These are phyloP conservation scores for Cercospora brassicicola DNA, from an alignment of 2,329 filamentous ascomycete species.

Conservation along the genomic window DNA sequence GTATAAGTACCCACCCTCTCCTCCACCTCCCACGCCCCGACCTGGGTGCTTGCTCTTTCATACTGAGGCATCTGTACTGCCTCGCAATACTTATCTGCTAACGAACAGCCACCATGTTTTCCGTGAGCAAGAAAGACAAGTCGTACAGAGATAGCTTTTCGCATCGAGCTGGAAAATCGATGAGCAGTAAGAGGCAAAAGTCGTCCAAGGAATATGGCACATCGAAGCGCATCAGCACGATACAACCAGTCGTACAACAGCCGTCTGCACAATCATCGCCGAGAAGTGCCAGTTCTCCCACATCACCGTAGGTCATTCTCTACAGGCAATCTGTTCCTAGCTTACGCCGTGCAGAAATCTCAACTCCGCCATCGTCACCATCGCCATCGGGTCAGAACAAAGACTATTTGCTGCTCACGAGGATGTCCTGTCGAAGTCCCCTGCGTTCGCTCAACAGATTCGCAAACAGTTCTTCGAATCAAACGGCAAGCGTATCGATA, in stretches of 20 bases:
- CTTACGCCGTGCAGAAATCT: slow-evolving; percentile 24
- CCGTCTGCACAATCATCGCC: slow-evolving; percentile 34
- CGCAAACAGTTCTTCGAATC: slow-evolving; percentile 63
- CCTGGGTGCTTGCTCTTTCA: slow-evolving; percentile 15
- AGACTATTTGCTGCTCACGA: slow-evolving; percentile 90
- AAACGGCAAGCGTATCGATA: slow-evolving; percentile 68
- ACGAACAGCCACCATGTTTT: slow-evolving; percentile 32
- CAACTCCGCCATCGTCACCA: slow-evolving; percentile 73
- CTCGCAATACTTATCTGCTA: not conserved
- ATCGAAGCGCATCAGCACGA: slow-evolving; percentile 31
- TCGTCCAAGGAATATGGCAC: slow-evolving; percentile 38
- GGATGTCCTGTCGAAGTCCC: slow-evolving; percentile 74
- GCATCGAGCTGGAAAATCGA: slow-evolving; percentile 37
- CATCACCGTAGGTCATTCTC: slow-evolving; percentile 35
- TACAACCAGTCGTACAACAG: slow-evolving; percentile 24
- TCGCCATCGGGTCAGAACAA: slow-evolving; percentile 68
- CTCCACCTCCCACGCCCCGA: slow-evolving; percentile 22
- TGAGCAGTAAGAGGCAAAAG: slow-evolving; percentile 37
- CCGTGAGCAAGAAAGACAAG: slow-evolving; percentile 32
- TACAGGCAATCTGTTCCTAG: not conserved
- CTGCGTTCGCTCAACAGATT: slow-evolving; percentile 71
- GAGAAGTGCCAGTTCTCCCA: slow-evolving; percentile 33
- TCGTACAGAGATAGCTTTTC: slow-evolving; percentile 40
- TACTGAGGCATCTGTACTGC: not conserved
- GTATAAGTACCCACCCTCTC: slow-evolving; percentile 29